phyloP scores from a whole-genome alignment of 768 basidiomycete genomes.

The Amanita inopinata region DNA sequence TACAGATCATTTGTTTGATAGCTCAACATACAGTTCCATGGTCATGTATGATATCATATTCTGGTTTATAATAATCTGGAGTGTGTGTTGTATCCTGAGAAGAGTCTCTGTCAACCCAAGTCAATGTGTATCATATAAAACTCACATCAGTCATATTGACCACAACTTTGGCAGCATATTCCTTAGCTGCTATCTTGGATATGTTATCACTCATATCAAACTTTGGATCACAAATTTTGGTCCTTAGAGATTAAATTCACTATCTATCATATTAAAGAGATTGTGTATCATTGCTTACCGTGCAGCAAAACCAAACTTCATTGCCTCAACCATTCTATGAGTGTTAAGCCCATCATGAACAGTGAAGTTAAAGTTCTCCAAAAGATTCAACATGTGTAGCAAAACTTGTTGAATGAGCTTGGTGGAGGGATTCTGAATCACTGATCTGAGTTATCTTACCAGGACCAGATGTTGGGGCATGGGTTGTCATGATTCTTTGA shows the following conservation, averaged over 20 bases:
- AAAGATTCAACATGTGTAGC: slow-evolving; percentile 82
- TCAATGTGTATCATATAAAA: slow-evolving; percentile 9
- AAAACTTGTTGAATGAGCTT: slow-evolving; percentile 36
- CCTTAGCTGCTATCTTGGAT: slow-evolving; percentile 55
- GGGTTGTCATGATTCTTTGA: slow-evolving; percentile 73
- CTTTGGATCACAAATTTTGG: slow-evolving; percentile 71
- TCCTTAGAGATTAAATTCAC: slow-evolving; percentile 32
- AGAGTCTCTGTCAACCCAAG: not conserved
- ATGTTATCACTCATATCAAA: slow-evolving; percentile 53
- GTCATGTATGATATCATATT: slow-evolving; percentile 67
- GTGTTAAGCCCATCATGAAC: slow-evolving; percentile 53
- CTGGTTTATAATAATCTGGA: slow-evolving; percentile 75
- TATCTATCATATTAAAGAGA: no score
- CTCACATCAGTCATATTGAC: slow-evolving; percentile 77
- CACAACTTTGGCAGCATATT: slow-evolving; percentile 51
- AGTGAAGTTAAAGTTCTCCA: slow-evolving; percentile 60
- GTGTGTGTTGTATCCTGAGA: slow-evolving; percentile 70
- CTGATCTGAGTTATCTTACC: slow-evolving; percentile 23
- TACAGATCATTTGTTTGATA: slow-evolving; percentile 1
- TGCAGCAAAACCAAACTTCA: slow-evolving; percentile 63
- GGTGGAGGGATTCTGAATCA: not conserved
- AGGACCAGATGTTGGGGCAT: slow-evolving; percentile 81
- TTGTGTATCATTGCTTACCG: slow-evolving; percentile 22
- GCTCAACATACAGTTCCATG: slow-evolving; percentile 69
- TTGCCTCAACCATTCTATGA: slow-evolving; percentile 75